Evolutionary conservation across 306 rosid genomes (phyloP), one percentile per base, ranked within the genome.

Genomic region (Prunus mira): DNA sequence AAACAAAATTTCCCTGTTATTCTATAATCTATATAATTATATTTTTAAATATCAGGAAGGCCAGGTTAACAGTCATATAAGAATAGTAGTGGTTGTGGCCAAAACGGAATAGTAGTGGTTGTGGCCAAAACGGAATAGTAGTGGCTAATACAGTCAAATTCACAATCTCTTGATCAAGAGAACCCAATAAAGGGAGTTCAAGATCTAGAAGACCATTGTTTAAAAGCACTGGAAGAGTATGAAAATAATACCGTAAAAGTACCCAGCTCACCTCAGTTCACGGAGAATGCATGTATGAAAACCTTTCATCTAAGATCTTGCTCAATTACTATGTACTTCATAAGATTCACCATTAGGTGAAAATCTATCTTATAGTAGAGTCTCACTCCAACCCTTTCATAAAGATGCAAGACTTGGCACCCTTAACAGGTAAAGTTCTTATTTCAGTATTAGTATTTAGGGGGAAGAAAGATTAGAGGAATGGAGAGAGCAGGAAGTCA

Each of bases 401-500:
- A 25, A 20, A 27, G 24, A 52, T 19, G 60, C 5, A 62, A 20
- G 45, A 17, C 27, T 58, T 19, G 17, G 71, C 27, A 64, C 43
- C 61, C 22, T 65, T 34, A 66, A 58, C 55, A 10, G 43, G 13
- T 11, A 6, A 38, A 19, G 70, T 30, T 65, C 27, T 28, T 49
- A 10, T 12, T 41, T 69, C 3, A 17, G 1, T 14, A 73, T 22
- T 7, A 12, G 56, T 13, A 12, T 13, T 38, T 14, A 9, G 10
- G 12, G 22, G 51, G 47, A 27, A 45, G 28, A 47, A 45, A 56
- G 55, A 25, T 38, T 72, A 34, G 22, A 65, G 41, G 81, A 71
- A 79, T 67, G 67, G 32, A 78, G 41, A 67, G 52, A 73, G 67
- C 54, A 69, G 77, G 46, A 80, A 70, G 38, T 22, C 15, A 85